Percentiles rank a stretch among this genome's conserved stretches.
phyloP scores from a whole-genome alignment of 805 yeast species.

The Candida coquimbonensis region DNA sequence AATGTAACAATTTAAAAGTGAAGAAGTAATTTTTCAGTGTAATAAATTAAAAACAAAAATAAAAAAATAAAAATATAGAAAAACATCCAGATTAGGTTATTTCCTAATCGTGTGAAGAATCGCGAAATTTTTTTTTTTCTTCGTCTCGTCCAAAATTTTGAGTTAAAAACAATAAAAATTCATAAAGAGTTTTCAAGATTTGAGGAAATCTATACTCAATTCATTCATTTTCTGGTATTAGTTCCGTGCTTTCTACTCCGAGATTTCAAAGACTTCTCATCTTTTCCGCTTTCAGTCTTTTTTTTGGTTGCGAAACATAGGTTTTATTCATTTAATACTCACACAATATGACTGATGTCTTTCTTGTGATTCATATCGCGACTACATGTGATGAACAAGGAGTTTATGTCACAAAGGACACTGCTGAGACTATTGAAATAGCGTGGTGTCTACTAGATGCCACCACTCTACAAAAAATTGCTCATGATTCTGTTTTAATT shows the following conservation, averaged over 20 bases:
- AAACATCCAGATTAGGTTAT: not conserved
- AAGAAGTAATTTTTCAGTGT: not conserved
- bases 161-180: not conserved
- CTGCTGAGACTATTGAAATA: constrained; percentile 59
- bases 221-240: not conserved
- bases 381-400: constrained; percentile 65
- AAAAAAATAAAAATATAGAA: not conserved
- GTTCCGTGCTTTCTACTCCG: not conserved
- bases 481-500: constrained; percentile 41
- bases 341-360: constrained; percentile 33
- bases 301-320: not conserved
- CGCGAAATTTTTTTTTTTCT: not conserved
- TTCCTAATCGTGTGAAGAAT: not conserved
- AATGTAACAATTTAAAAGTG: not conserved
- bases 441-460: constrained; percentile 64
- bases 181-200: not conserved
- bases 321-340: not conserved
- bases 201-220: not conserved
- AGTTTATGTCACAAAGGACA: constrained; percentile 53
- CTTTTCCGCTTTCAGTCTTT: not conserved
- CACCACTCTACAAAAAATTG: constrained; percentile 34
- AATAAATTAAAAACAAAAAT: not conserved
- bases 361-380: constrained; percentile 53
- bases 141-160: not conserved
- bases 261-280: not conserved